Conservation (phyloP, 345 rosid genomes). For the Anacardium occidentale region DNA sequence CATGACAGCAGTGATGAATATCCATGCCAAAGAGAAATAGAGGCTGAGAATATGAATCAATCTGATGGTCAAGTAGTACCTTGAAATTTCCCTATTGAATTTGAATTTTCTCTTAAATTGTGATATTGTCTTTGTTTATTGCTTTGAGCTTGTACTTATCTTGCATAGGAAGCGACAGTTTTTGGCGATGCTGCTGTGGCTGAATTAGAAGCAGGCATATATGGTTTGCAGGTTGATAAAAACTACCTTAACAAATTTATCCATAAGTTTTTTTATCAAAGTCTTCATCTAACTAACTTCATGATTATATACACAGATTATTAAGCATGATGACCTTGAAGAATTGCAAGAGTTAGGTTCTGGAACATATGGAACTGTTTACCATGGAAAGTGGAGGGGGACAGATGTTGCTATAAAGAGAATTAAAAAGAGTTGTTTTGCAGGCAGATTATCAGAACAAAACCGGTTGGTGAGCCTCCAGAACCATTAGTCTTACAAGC, state of each 20-base stretch:
- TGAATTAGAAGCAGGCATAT: constrained; percentile 72
- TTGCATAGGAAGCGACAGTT: constrained; percentile 41
- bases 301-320: constrained; percentile 43
- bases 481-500: not conserved
- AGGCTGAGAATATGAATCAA: constrained; percentile 31
- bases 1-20: constrained; percentile 37
- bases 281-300: constrained; percentile 7
- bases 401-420: constrained; percentile 94
- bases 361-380: constrained; percentile 91
- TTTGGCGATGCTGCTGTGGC: constrained; percentile 59
- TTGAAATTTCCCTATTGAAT: constrained; percentile 11
- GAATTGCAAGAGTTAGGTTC: constrained; percentile 83
- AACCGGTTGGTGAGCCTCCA: constrained; percentile 62
- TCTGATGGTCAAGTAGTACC: constrained; percentile 50
- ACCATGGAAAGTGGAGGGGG: constrained; percentile 93
- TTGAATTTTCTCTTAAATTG: not conserved
- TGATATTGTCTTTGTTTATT: constrained; percentile 13
- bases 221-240: constrained; percentile 66
- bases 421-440: constrained; percentile 81
- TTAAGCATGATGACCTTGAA: constrained; percentile 76
- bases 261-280: not conserved
- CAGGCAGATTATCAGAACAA: constrained; percentile 76
- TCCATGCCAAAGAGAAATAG: constrained; percentile 31
- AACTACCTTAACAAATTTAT: constrained; percentile 5
- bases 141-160: constrained; percentile 9